These are phyloP conservation scores for Claviceps pazoutovae DNA, from an alignment of 2,329 filamentous ascomycete species.

Conservation along the genomic window DNA sequence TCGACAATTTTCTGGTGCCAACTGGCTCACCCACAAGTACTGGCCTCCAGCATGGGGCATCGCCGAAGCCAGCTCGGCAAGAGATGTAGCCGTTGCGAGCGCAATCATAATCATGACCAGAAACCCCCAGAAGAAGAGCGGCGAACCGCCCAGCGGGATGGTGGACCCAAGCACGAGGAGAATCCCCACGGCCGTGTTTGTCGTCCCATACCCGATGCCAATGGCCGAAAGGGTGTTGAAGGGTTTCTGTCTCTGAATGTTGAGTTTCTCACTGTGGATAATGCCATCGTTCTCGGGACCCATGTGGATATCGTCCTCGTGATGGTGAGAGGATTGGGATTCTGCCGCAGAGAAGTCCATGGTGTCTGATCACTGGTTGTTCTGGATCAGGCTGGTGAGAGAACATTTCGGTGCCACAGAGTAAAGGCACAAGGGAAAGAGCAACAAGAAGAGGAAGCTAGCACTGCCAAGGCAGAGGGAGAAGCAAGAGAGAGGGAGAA, in stretches of 20 bases:
- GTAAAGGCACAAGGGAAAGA: not conserved
- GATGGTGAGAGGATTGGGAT: not conserved
- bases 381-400: not conserved
- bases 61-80: slow-evolving; percentile 16
- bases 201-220: slow-evolving; percentile 14
- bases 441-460: not conserved
- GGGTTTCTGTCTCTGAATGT: slow-evolving; percentile 18
- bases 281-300: not conserved
- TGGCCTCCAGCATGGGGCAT: slow-evolving; percentile 17
- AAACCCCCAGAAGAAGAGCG: slow-evolving; percentile 15
- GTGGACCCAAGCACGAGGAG: slow-evolving; percentile 12
- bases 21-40: slow-evolving; percentile 14
- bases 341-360: not conserved
- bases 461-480: not conserved
- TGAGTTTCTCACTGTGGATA: slow-evolving; percentile 9
- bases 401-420: not conserved
- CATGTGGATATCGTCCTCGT: not conserved
- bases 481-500: not conserved
- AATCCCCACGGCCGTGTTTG: slow-evolving; percentile 13
- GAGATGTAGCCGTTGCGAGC: slow-evolving; percentile 13
- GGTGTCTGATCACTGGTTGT: not conserved
- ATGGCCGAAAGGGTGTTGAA: slow-evolving; percentile 15
- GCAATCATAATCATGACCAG: slow-evolving; percentile 12
- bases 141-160: slow-evolving; percentile 12
- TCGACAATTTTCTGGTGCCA: slow-evolving; percentile 8